Percentiles rank a stretch among this genome's conserved stretches.
Conservation (phyloP, 169 alveolate genomes). For the Cryptosporidium parvum region DNA sequence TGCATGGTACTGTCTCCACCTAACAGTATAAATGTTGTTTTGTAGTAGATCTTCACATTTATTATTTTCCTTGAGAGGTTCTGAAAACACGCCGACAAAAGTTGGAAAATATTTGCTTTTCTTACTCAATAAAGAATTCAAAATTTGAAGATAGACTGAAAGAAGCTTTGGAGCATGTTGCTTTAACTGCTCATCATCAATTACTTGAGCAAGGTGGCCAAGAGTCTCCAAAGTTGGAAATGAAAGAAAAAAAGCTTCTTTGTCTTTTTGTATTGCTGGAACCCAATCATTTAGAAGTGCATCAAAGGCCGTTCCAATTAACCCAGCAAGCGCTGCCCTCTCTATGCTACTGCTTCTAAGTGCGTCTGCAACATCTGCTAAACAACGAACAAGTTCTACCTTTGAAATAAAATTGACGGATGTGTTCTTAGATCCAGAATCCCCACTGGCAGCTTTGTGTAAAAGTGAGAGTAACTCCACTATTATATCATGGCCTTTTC, state of each 20-base stretch:
- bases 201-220: constrained; percentile 73
- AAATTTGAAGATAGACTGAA: constrained; percentile 60
- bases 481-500: constrained; percentile 73
- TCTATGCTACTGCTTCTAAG: constrained; percentile 45
- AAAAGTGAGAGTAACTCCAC: constrained; percentile 60
- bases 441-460: constrained; percentile 58
- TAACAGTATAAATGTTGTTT: constrained; percentile 48
- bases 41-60: constrained; percentile 51
- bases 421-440: constrained; percentile 22
- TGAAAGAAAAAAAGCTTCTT: constrained; percentile 59
- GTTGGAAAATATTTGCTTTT: constrained; percentile 65
- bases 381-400: constrained; percentile 71
- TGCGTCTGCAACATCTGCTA: constrained; percentile 74
- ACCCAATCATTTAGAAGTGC: constrained; percentile 73
- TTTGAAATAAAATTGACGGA: constrained; percentile 20
- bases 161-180: constrained; percentile 74
- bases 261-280: constrained; percentile 65
- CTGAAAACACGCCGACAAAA: constrained; percentile 17
- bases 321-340: constrained; percentile 51
- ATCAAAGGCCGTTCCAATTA: constrained; percentile 75
- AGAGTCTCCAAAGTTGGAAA: constrained; percentile 73
- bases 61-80: constrained; percentile 12
- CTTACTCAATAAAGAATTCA: constrained; percentile 67
- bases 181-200: constrained; percentile 66
- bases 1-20: constrained; percentile 73